phyloP scores from a whole-genome alignment of 2,329 filamentous ascomycete genomes.

The Scolecobasidium constrictum region DNA sequence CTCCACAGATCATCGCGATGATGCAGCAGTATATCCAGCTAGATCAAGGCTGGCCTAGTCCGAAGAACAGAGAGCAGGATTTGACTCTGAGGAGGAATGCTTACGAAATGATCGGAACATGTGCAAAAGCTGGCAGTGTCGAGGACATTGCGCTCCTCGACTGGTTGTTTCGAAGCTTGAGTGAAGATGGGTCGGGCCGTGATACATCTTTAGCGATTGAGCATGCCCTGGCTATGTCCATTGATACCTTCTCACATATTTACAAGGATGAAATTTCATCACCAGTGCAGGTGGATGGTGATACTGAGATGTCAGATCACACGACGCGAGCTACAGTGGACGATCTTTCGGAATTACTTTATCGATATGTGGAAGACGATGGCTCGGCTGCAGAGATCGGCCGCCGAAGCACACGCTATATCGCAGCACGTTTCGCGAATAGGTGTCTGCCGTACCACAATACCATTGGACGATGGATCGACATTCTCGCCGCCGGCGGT shows the following conservation, averaged over 20 bases:
- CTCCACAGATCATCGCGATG: constrained; percentile 52
- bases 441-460: constrained; percentile 73
- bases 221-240: constrained; percentile 69
- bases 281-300: background rate
- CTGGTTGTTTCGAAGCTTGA: constrained; percentile 78
- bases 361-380: background rate
- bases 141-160: constrained; percentile 47
- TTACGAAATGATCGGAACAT: constrained; percentile 81
- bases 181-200: constrained; percentile 64
- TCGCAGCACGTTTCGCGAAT: constrained; percentile 81
- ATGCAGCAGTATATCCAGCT: constrained; percentile 24
- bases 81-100: constrained; percentile 63
- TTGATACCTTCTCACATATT: constrained; percentile 40
- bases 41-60: constrained; percentile 34
- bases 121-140: constrained; percentile 53
- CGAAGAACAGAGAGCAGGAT: constrained; percentile 27
- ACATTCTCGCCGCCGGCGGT: constrained; percentile 68
- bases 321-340: background rate
- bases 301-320: background rate
- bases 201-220: constrained; percentile 79
- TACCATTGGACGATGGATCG: constrained; percentile 72
- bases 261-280: background rate
- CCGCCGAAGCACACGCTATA: constrained; percentile 61
- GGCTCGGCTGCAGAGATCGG: background rate
- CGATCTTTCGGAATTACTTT: background rate